phyloP scores from a whole-genome alignment of 768 basidiomycete genomes.

The Pholiota microspora region DNA sequence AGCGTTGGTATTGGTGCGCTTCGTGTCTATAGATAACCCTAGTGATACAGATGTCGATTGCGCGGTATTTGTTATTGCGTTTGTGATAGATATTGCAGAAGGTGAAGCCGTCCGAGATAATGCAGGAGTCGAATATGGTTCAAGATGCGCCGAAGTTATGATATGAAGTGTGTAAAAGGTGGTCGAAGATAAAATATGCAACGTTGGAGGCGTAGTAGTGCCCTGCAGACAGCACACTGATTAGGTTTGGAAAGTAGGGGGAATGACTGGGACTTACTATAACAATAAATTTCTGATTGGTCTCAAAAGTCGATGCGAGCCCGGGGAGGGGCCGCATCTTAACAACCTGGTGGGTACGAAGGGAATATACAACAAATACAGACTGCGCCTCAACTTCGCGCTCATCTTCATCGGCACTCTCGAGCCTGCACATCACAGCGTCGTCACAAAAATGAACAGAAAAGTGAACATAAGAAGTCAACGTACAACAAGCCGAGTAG shows the following conservation, averaged over 20 bases:
- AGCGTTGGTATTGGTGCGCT: not conserved
- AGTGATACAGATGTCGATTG: slow-evolving; percentile 11
- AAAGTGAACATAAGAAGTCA: slow-evolving; percentile 30
- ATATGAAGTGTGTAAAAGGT: slow-evolving; percentile 51
- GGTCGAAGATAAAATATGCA: slow-evolving; percentile 56
- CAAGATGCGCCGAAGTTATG: slow-evolving; percentile 45
- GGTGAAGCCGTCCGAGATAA: slow-evolving; percentile 16
- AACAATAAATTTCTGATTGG: slow-evolving; percentile 49
- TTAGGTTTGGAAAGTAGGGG: not conserved
- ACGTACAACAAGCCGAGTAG: slow-evolving; percentile 34
- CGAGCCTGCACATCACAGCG: slow-evolving; percentile 15
- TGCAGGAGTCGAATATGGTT: slow-evolving; percentile 39
- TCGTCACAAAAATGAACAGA: slow-evolving; percentile 22
- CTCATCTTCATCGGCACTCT: slow-evolving; percentile 13
- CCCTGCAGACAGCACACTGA: slow-evolving; percentile 37
- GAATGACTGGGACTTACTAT: slow-evolving; percentile 43
- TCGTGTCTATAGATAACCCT: slow-evolving; percentile 9
- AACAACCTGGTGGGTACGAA: slow-evolving; percentile 43
- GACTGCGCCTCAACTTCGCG: slow-evolving; percentile 12
- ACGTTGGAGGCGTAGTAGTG: slow-evolving; percentile 50
- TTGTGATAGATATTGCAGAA: slow-evolving; percentile 16
- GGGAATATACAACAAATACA: slow-evolving; percentile 29
- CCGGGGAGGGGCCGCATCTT: slow-evolving; percentile 44
- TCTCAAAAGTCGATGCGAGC: slow-evolving; percentile 39
- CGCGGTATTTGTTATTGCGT: slow-evolving; percentile 12